Base-by-base conservation (phyloP, 2,329 filamentous ascomycete genomes). In the Fusarium cicatricum region DNA sequence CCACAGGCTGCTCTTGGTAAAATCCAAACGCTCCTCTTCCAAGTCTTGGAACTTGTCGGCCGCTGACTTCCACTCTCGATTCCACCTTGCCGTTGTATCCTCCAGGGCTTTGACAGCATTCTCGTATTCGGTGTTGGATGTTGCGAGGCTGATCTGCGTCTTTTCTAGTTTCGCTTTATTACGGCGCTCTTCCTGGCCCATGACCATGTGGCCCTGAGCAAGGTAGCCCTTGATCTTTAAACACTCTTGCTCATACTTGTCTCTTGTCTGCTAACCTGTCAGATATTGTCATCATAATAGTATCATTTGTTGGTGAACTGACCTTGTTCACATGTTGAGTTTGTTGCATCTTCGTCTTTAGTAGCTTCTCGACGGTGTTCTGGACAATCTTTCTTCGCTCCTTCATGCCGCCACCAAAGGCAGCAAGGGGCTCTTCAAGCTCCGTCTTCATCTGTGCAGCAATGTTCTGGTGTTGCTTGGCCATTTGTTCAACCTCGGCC, bases 21-120 rank as follows among this genome's bases (percentile, higher is more conserved):
- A 99, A 75, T 99, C 95, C 33, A 99, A 83, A 37, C 95, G 85
- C 77, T 99, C 95, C 74, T 99, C 96, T 77, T 99, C 95, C 11
- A 99, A 85, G 70, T 99, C 96, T 79, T 99, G 96, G 76, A 99
- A 99, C 80, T 98, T 99, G 82, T 96, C 96, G 69, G 95, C 96
- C 1, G 94, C 95, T 16, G 91, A 87, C 77, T 98, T 99, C 95
- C 95, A 99, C 74, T 99, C 95, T 68, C 94, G 85, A 72, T 99
- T 99, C 95, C 95, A 99, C 49, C 94, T 85, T 5, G 87, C 90
- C 1, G 95, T 99, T 0, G 95, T 99, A 66, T 98, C 95, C 71
- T 99, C 94, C 5, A 99, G 83, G 2, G 91, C 83, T 75, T 98
- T 98, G 55, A 99, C 90, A 1, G 95, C 92, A 45, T 86, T 86